Percentiles rank a stretch among this genome's conserved stretches.
Evolutionary conservation across 495 filamentous ascomycete genomes (phyloP).

Genomic region (Tuber calosporum): DNA sequence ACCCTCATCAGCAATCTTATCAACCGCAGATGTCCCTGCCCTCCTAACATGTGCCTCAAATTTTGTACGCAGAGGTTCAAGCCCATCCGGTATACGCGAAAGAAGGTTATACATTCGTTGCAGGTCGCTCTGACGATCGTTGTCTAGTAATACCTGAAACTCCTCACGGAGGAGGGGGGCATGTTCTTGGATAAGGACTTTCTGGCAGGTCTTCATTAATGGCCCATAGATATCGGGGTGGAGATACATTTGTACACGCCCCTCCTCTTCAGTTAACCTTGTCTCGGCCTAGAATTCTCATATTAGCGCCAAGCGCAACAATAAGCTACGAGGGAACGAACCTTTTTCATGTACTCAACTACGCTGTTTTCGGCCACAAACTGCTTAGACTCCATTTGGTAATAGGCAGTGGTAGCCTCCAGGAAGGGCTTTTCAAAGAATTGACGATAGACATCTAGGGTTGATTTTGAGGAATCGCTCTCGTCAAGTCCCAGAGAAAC

Average conservation of each 20-base stretch:
- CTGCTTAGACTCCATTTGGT: conserved; percentile 82
- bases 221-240: conserved; percentile 77
- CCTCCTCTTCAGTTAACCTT: conserved; percentile 87
- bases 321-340: conserved; percentile 7
- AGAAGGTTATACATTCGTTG: conserved; percentile 93
- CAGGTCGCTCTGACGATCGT: conserved; percentile 90
- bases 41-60: conserved; percentile 92
- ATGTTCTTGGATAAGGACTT: conserved; percentile 82
- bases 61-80: conserved; percentile 78
- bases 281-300: conserved; percentile 56
- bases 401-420: conserved; percentile 73
- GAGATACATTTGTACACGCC: conserved; percentile 84
- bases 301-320: conserved; percentile 13
- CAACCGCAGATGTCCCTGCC: conserved; percentile 76
- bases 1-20: conserved; percentile 74
- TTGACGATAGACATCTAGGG: conserved; percentile 83
- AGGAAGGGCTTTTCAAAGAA: conserved; percentile 93
- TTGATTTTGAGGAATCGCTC: conserved; percentile 83
- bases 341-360: conserved; percentile 99
- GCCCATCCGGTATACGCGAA: conserved; percentile 79
- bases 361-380: conserved; percentile 96
- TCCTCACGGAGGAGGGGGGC: conserved; percentile 78
- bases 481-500: conserved; percentile 94
- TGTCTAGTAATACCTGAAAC: conserved; percentile 91
- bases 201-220: conserved; percentile 79